Evolutionary conservation across 2,329 filamentous ascomycete species (phyloP).

Genomic region (Curvularia lunata): DNA sequence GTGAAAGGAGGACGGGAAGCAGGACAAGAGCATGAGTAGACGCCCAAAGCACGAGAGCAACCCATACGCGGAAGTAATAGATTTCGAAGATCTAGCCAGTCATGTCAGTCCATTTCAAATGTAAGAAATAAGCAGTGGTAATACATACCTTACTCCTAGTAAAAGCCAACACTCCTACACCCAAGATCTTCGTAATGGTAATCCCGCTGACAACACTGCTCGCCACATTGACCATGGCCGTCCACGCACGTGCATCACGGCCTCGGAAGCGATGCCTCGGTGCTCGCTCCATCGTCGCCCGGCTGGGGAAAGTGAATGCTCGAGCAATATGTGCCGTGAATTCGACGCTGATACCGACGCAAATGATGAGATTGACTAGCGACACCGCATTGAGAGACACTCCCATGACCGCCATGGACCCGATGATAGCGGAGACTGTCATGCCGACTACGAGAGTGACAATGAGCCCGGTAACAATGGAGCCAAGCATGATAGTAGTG

Average conservation of each 20-base stretch:
- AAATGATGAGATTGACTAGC: slow-evolving; percentile 95
- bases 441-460: slow-evolving; percentile 89
- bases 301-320: slow-evolving; percentile 92
- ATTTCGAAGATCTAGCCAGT: slow-evolving; percentile 82
- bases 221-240: slow-evolving; percentile 91
- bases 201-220: slow-evolving; percentile 95
- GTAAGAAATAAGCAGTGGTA: not conserved
- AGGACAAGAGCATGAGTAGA: slow-evolving; percentile 89
- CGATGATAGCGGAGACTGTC: slow-evolving; percentile 93
- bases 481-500: slow-evolving; percentile 81
- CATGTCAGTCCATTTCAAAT: not conserved
- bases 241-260: slow-evolving; percentile 86
- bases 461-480: slow-evolving; percentile 77
- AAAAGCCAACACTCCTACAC: slow-evolving; percentile 90
- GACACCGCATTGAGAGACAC: slow-evolving; percentile 95
- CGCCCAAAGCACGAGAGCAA: slow-evolving; percentile 88
- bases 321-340: slow-evolving; percentile 97
- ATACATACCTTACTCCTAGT: slow-evolving; percentile 75
- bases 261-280: slow-evolving; percentile 75
- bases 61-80: slow-evolving; percentile 98
- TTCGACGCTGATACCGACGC: slow-evolving; percentile 93
- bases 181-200: slow-evolving; percentile 91
- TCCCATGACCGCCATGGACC: slow-evolving; percentile 86
- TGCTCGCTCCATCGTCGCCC: slow-evolving; percentile 79
- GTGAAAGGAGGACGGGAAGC: slow-evolving; percentile 84